Conservation (phyloP, 345 rosid species). For the Salix udensis region DNA sequence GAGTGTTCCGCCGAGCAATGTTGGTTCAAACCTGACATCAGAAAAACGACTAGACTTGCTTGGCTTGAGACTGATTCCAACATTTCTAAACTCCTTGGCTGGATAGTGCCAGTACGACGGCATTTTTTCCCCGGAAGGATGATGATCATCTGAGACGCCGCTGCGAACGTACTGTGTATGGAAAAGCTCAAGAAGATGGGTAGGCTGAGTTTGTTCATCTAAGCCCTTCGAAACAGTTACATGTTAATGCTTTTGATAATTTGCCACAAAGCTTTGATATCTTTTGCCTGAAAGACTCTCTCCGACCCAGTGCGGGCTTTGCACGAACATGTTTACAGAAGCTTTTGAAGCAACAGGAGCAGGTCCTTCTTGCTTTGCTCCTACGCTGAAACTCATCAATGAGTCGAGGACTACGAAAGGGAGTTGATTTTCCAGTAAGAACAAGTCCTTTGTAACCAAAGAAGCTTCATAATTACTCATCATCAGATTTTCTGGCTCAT, state of each 20-base stretch:
- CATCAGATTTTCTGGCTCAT: rapidly evolving
- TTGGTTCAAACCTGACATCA: neutral
- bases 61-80: neutral
- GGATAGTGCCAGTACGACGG: neutral
- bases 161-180: neutral
- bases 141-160: too few species aligned
- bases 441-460: slow-evolving; percentile 10
- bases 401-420: slow-evolving; percentile 18
- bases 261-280: too few species aligned
- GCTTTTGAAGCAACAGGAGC: too few species aligned
- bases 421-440: slow-evolving; percentile 31
- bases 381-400: neutral
- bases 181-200: slow-evolving; percentile 3
- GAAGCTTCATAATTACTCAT: neutral
- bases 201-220: neutral
- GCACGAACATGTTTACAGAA: too few species aligned
- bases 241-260: too few species aligned
- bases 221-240: too few species aligned
- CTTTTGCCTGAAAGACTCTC: too few species aligned
- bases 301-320: too few species aligned
- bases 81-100: neutral
- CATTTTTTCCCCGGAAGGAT: too few species aligned
- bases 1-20: neutral
- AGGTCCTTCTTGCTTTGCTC: too few species aligned
- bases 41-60: neutral